A percentile compares a stretch with the other conserved stretches of the same genome.
phyloP scores from a whole-genome alignment of 1,284 basidiomycete species.

The Trichosporon coremiiforme region DNA sequence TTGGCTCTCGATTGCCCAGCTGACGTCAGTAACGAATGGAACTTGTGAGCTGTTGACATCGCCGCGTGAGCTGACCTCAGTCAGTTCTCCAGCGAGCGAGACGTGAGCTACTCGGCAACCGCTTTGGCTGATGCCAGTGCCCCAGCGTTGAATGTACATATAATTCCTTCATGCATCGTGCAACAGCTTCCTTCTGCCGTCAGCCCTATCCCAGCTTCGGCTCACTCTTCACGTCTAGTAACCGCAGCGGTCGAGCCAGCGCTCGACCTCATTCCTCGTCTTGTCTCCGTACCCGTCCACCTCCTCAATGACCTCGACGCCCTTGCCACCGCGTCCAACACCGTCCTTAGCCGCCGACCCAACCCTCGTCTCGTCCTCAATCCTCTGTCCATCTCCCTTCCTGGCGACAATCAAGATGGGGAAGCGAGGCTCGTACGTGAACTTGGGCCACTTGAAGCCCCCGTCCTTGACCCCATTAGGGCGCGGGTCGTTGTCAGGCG shows the following conservation, averaged over 20 bases:
- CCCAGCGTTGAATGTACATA: background rate
- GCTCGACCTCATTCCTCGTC: conserved; percentile 51
- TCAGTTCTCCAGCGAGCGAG: too few species aligned
- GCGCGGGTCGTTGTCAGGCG: conserved; percentile 50
- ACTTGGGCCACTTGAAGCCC: conserved; percentile 58
- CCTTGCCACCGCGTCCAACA: conserved; percentile 48
- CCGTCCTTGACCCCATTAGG: conserved; percentile 4
- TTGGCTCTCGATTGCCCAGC: background rate
- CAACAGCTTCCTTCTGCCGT: background rate
- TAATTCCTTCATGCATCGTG: background rate
- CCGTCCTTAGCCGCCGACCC: conserved; percentile 36
- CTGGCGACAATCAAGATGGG: conserved; percentile 61
- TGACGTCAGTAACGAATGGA: background rate
- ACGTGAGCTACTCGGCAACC: background rate
- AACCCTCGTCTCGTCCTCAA: conserved; percentile 29
- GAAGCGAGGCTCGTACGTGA: conserved; percentile 67
- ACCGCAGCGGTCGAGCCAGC: conserved; percentile 56
- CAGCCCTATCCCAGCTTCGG: background rate
- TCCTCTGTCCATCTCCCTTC: conserved; percentile 18
- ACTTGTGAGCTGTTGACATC: background rate
- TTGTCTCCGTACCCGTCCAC: conserved; percentile 43
- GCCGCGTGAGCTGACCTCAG: too few species aligned
- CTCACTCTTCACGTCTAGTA: conserved; percentile 32
- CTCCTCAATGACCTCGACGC: conserved; percentile 42
- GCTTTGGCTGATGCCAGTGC: background rate